These are phyloP conservation scores for Aspergillus hancockii DNA, from an alignment of 495 filamentous ascomycete genomes.

Conservation along the genomic window DNA sequence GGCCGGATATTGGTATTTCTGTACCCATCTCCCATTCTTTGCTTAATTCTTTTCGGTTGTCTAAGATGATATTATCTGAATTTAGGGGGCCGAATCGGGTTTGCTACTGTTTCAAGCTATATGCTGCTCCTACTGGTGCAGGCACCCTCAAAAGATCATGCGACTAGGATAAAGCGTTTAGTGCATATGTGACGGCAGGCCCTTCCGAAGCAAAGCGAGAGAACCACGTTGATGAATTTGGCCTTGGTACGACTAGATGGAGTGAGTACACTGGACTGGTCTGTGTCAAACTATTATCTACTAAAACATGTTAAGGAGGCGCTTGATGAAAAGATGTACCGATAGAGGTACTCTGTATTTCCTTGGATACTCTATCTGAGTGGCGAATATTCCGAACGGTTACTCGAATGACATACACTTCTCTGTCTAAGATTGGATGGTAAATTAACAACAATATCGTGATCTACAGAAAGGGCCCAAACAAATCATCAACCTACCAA, in stretches of 20 bases:
- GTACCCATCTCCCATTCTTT: slow-evolving; percentile 19
- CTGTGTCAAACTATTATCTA: slow-evolving; percentile 26
- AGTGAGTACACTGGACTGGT: slow-evolving; percentile 27
- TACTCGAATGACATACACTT: background rate
- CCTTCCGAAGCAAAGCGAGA: slow-evolving; percentile 29
- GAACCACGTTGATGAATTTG: slow-evolving; percentile 30
- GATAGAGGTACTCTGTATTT: background rate
- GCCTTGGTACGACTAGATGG: slow-evolving; percentile 33
- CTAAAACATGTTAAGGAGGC: slow-evolving; percentile 30
- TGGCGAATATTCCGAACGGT: background rate
- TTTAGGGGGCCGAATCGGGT: slow-evolving; percentile 38
- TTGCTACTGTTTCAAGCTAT: slow-evolving; percentile 38
- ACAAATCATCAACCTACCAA: too few species aligned
- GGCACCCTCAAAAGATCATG: slow-evolving; percentile 31
- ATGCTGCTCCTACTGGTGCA: slow-evolving; percentile 35
- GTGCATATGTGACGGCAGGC: slow-evolving; percentile 34
- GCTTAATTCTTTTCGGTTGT: background rate
- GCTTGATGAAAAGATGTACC: background rate
- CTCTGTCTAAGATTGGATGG: too few species aligned
- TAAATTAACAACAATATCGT: too few species aligned
- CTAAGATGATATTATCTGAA: background rate
- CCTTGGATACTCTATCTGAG: background rate
- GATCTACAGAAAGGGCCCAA: too few species aligned
- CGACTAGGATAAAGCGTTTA: slow-evolving; percentile 26
- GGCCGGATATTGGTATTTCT: slow-evolving; percentile 37